Percentiles rank a stretch among this genome's conserved stretches.
These are phyloP conservation scores for Verticillium klebahnii DNA, from an alignment of 2,329 filamentous ascomycete species.

Conservation along the genomic window DNA sequence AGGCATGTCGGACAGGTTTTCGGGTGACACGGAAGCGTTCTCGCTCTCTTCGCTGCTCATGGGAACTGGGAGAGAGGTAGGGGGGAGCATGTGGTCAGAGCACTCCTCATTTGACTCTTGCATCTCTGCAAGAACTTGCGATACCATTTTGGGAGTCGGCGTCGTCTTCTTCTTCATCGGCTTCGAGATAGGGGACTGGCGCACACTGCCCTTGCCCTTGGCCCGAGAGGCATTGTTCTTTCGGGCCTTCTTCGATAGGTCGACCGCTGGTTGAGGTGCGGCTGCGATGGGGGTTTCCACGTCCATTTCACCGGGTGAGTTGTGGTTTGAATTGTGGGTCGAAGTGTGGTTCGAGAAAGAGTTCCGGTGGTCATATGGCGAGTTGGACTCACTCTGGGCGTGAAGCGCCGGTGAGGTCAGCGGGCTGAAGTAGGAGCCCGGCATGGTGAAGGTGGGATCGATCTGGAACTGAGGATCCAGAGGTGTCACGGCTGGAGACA, in stretches of 20 bases:
- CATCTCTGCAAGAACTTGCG: slow-evolving; percentile 51
- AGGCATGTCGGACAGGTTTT: slow-evolving; percentile 61
- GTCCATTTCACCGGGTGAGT: slow-evolving; percentile 55
- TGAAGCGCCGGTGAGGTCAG: slow-evolving; percentile 76
- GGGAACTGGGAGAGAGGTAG: slow-evolving; percentile 8
- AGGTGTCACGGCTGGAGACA: slow-evolving; percentile 80
- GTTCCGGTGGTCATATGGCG: slow-evolving; percentile 39
- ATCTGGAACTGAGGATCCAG: slow-evolving; percentile 66
- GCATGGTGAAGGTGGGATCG: slow-evolving; percentile 55
- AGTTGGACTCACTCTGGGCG: slow-evolving; percentile 56
- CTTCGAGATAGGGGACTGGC: slow-evolving; percentile 70
- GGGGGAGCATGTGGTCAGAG: slow-evolving; percentile 15
- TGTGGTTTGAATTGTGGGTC: slow-evolving; percentile 32
- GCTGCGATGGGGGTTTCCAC: slow-evolving; percentile 35
- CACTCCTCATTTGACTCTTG: slow-evolving; percentile 36
- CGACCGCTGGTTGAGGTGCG: slow-evolving; percentile 35
- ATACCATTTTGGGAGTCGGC: slow-evolving; percentile 51
- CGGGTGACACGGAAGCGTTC: slow-evolving; percentile 61
- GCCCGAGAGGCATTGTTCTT: slow-evolving; percentile 50
- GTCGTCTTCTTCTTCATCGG: slow-evolving; percentile 51
- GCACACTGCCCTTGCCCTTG: slow-evolving; percentile 48
- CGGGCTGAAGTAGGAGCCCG: slow-evolving; percentile 75
- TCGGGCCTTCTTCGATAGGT: slow-evolving; percentile 45
- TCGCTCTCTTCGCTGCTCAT: slow-evolving; percentile 51
- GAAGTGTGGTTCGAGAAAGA: slow-evolving; percentile 36